Evolutionary conservation across 2,329 filamentous ascomycete genomes (phyloP), one percentile per base, ranked within the genome.

Genomic region (Aspergillus puulaauensis): DNA sequence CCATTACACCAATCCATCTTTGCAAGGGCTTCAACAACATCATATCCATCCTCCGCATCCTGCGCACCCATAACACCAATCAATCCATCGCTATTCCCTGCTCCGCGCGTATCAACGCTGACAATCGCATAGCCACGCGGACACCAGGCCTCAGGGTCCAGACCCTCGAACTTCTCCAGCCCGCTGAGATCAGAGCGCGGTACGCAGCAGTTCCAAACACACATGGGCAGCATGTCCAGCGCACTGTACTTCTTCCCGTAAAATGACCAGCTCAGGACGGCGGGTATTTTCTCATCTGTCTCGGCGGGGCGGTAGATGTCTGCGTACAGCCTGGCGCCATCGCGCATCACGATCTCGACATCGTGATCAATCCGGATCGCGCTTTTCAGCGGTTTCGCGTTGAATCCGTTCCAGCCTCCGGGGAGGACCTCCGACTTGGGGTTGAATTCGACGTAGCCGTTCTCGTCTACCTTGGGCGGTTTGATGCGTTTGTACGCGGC

Each of bases 161-260:
- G 71, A 0, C 72, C 77, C 60, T 79, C 78, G 54, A 79, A 79
- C 43, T 77, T 79, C 58, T 80, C 75, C 15, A 68, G 45, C n/a
- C 64, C 67, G 44, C 64, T 66, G 6, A 70, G 61, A 9, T 61
- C 58, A 2, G 31, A 61, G 1, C 59, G 55, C 4, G 68, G 67
- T 2, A 79, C 70, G 6, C 77, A 75, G 51, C 72, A 74, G 35
- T 75, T 71, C 73, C 72, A 75, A 4, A 70, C 66, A 1, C 68
- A 71, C 65, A 75, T 77, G 1, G 73, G 67, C 3, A 77, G 66
- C 66, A 76, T 76, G 17, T 70, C 64, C 14, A 78, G 61, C 3
- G 72, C 73, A 15, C 69, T 73, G 57, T 74, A 77, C 56, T 77
- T 75, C 61, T 82, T 81, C 19, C 79, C 79, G 57, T 77, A 81